Evolutionary conservation across 2,329 filamentous ascomycete genomes (phyloP).

Genomic region (Aureobasidium sp.): DNA sequence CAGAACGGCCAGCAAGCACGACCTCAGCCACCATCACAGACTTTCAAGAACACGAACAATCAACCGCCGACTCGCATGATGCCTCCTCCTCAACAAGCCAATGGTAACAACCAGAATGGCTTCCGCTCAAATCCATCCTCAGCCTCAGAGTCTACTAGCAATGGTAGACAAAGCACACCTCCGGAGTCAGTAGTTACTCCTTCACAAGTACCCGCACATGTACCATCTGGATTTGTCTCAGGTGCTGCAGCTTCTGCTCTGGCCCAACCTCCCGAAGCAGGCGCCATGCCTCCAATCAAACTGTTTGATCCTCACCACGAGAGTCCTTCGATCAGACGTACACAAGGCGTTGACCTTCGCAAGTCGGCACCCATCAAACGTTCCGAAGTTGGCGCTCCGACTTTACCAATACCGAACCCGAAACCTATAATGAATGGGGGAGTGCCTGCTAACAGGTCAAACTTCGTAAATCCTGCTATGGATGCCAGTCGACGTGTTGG

Average conservation of each 20-base stretch:
- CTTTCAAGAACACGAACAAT: conserved; percentile 24
- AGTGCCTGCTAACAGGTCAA: conserved; percentile 25
- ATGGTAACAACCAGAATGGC: conserved; percentile 19
- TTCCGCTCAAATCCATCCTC: conserved; percentile 28
- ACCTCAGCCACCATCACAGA: conserved; percentile 23
- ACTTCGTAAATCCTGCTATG: conserved; percentile 43
- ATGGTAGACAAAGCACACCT: conserved; percentile 15
- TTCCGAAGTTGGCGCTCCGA: conserved; percentile 26
- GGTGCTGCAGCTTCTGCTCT: conserved; percentile 38
- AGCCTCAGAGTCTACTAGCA: conserved; percentile 24
- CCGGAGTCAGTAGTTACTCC: conserved; percentile 4
- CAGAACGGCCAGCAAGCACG: conserved; percentile 22
- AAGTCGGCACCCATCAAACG: conserved; percentile 66
- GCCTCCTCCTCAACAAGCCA: conserved; percentile 16
- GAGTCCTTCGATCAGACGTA: conserved; percentile 76
- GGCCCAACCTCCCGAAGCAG: conserved; percentile 28
- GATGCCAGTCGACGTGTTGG: conserved; percentile 43
- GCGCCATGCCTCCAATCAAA: conserved; percentile 22
- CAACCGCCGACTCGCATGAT: conserved; percentile 20
- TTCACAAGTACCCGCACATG: conserved; percentile 24
- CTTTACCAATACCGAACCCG: background rate
- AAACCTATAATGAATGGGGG: background rate
- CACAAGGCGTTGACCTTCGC: conserved; percentile 75
- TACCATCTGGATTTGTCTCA: conserved; percentile 40
- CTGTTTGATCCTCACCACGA: conserved; percentile 45